phyloP scores from a whole-genome alignment of 2,329 filamentous ascomycete genomes.

The Stenocarpella maydis region DNA sequence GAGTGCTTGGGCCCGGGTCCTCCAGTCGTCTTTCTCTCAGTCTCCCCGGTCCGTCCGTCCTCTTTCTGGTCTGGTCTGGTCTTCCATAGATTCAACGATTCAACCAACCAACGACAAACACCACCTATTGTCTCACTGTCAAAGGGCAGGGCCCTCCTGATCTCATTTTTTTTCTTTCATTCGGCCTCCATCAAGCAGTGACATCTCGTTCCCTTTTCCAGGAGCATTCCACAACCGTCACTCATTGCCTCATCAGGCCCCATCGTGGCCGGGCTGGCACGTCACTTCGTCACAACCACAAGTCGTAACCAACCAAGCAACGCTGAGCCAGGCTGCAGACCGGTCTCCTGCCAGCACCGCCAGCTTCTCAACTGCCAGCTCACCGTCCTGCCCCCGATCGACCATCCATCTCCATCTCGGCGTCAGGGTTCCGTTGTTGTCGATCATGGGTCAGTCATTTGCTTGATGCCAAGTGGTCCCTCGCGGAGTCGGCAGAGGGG shows the following conservation, averaged over 20 bases:
- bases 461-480: slow-evolving; percentile 24
- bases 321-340: slow-evolving; percentile 20
- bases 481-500: slow-evolving; percentile 1
- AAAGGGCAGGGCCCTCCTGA: not conserved
- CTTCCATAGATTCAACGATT: not conserved
- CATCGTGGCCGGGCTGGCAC: not conserved
- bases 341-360: not conserved
- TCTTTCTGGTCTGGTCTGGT: not conserved
- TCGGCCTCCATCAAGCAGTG: not conserved
- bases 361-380: slow-evolving; percentile 6
- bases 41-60: not conserved
- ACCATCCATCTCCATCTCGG: slow-evolving; percentile 18
- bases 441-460: slow-evolving; percentile 28
- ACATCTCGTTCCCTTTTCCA: not conserved
- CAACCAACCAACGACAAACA: not conserved
- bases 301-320: not conserved
- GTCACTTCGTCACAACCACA: slow-evolving; percentile 9
- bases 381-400: slow-evolving; percentile 12
- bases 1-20: no score
- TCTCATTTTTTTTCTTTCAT: not conserved
- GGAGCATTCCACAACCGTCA: not conserved
- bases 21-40: not conserved
- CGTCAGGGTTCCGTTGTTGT: slow-evolving; percentile 15
- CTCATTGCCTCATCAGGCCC: not conserved
- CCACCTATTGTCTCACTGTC: slow-evolving; percentile 18